phyloP scores from a whole-genome alignment of 371 early-diverging fungal species.

The Mortierella sp. region DNA sequence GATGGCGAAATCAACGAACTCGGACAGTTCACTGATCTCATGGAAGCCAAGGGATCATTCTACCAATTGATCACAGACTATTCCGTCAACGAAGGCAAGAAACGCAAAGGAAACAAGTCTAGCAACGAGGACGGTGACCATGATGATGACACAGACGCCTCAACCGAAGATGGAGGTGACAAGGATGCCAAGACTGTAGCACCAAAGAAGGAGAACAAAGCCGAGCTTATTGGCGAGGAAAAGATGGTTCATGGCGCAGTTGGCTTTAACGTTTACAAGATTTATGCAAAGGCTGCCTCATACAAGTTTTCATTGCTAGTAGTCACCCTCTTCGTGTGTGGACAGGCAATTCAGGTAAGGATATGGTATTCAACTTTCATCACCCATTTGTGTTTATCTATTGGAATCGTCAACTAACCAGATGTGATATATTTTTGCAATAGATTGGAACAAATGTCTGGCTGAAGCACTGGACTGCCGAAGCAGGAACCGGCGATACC shows the following conservation, averaged over 20 bases:
- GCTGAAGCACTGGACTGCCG: slow-evolving; percentile 66
- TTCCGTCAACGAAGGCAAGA: slow-evolving; percentile 25
- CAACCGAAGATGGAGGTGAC: slow-evolving; percentile 31
- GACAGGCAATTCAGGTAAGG: slow-evolving; percentile 35
- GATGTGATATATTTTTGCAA: no score
- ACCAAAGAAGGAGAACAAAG: slow-evolving; percentile 38
- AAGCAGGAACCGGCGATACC: slow-evolving; percentile 14
- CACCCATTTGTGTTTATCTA: not conserved
- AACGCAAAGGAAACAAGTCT: not conserved
- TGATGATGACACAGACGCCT: slow-evolving; percentile 15
- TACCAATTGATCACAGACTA: slow-evolving; percentile 59
- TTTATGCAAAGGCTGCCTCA: slow-evolving; percentile 70
- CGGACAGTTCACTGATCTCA: slow-evolving; percentile 63
- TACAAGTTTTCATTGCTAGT: slow-evolving; percentile 23
- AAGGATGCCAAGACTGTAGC: slow-evolving; percentile 5
- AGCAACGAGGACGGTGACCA: slow-evolving; percentile 20
- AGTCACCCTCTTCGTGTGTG: slow-evolving; percentile 15
- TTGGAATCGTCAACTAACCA: no score
- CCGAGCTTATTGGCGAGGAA: slow-evolving; percentile 67
- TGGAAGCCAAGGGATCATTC: slow-evolving; percentile 58
- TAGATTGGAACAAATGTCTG: slow-evolving; percentile 63
- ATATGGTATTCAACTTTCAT: not conserved
- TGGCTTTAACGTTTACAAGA: slow-evolving; percentile 61
- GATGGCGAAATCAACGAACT: slow-evolving; percentile 65
- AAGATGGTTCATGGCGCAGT: slow-evolving; percentile 71